phyloP scores from a whole-genome alignment of 1,284 basidiomycete genomes.

The Naganishia sp. region DNA sequence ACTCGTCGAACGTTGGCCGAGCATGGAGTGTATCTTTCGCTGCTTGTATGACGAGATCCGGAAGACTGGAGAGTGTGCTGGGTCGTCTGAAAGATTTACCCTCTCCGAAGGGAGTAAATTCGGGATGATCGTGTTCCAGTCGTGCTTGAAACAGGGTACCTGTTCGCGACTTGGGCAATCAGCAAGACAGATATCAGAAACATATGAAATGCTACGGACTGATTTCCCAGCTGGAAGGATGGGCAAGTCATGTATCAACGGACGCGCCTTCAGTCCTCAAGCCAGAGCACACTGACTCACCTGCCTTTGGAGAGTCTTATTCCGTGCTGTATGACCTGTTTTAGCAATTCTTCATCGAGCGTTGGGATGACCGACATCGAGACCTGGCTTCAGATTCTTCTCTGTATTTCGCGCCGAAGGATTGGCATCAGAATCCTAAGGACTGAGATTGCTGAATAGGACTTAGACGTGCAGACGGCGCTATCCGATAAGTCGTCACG shows the following conservation, averaged over 20 bases:
- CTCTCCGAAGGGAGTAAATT: constrained; percentile 8
- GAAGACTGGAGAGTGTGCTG: background rate
- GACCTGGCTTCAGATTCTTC: no score
- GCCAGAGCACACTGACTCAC: background rate
- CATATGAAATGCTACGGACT: background rate
- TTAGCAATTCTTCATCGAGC: background rate
- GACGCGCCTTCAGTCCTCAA: background rate
- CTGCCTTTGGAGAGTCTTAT: constrained; percentile 5
- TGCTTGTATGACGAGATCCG: background rate
- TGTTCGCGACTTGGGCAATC: background rate
- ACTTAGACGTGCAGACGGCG: no score
- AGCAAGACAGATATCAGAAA: background rate
- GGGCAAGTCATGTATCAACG: background rate
- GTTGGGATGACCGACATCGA: background rate
- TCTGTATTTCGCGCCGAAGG: no score
- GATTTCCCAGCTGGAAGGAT: constrained; percentile 4
- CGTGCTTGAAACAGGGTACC: constrained; percentile 20
- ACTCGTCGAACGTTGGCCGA: constrained; percentile 6
- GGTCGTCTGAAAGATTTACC: background rate
- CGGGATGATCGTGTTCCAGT: constrained; percentile 22
- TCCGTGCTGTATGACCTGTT: constrained; percentile 1
- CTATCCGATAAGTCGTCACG: no score
- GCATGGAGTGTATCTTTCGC: background rate
- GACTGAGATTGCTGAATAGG: no score
- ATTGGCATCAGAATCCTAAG: no score